Conservation (phyloP, 2,329 filamentous ascomycete species). For the Fusarium sacchari region DNA sequence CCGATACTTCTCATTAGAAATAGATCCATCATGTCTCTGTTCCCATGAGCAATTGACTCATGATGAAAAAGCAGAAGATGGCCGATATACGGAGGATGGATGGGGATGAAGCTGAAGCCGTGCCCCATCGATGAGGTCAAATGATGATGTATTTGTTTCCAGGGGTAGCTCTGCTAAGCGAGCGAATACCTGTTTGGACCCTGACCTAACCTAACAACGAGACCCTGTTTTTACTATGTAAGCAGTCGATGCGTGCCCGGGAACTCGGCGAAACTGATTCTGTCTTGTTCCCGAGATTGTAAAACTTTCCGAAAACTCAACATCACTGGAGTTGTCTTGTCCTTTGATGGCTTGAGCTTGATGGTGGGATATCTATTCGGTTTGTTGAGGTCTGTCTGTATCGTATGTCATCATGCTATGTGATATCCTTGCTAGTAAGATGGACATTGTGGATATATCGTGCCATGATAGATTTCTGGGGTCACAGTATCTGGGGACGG, state of each 20-base stretch:
- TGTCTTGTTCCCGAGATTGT: neutral
- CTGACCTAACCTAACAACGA: conserved; percentile 12
- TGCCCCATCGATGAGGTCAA: conserved; percentile 18
- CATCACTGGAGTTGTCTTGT: neutral
- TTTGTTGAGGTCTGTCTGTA: neutral
- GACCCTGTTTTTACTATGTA: conserved; percentile 26
- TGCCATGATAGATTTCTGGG: conserved; percentile 29
- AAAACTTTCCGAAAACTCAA: neutral
- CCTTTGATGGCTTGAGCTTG: neutral
- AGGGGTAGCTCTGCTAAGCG: conserved; percentile 26
- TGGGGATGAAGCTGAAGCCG: neutral
- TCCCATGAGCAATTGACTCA: conserved; percentile 19
- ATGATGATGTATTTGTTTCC: conserved; percentile 22
- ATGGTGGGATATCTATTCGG: neutral
- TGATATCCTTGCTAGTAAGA: neutral
- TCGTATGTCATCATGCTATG: conserved; percentile 29
- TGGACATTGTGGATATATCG: conserved; percentile 13
- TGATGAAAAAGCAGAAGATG: neutral
- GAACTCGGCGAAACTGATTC: neutral
- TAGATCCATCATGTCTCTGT: neutral
- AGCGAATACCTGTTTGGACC: conserved; percentile 10
- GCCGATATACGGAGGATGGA: neutral
- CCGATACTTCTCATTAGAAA: neutral
- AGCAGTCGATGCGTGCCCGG: conserved; percentile 4
- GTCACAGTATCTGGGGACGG: neutral